These are phyloP conservation scores for Pythium diclinum DNA, from an alignment of 352 stramenopile species.

Conservation along the genomic window DNA sequence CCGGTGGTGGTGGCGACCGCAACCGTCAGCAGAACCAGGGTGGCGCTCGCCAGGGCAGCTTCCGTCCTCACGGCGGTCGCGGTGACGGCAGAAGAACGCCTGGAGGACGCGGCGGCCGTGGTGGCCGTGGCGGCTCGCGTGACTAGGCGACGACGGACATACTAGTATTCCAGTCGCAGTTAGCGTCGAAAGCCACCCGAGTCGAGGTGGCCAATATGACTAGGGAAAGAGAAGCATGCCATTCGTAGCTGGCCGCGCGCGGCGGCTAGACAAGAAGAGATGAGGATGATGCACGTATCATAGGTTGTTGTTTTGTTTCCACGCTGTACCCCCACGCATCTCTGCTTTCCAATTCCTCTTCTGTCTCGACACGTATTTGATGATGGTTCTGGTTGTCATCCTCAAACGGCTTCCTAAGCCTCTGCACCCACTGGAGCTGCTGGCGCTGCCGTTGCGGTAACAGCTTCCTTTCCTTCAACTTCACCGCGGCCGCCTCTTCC, in stretches of 20 bases:
- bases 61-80: constrained; percentile 43
- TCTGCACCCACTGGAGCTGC: constrained; percentile 10
- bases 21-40: constrained; percentile 34
- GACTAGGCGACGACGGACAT: constrained; percentile 4
- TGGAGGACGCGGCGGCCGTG: constrained; percentile 39
- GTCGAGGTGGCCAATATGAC: not conserved
- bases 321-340: not conserved
- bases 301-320: constrained; percentile 1
- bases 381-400: not conserved
- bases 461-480: not conserved
- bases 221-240: not conserved
- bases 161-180: not conserved
- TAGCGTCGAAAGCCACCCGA: not conserved
- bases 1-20: constrained; percentile 35
- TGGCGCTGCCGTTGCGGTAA: not conserved
- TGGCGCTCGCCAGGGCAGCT: constrained; percentile 34
- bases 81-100: constrained; percentile 21
- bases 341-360: not conserved
- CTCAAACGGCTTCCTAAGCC: not conserved
- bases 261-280: not conserved
- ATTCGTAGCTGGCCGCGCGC: not conserved
- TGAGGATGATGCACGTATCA: constrained; percentile 1
- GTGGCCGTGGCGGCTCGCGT: constrained; percentile 34
- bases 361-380: not conserved
- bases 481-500: constrained; percentile 37